Evolutionary conservation across 1,284 basidiomycete species (phyloP), one percentile per base, ranked within the genome.

Genomic region (Ustilago xerochloae): DNA sequence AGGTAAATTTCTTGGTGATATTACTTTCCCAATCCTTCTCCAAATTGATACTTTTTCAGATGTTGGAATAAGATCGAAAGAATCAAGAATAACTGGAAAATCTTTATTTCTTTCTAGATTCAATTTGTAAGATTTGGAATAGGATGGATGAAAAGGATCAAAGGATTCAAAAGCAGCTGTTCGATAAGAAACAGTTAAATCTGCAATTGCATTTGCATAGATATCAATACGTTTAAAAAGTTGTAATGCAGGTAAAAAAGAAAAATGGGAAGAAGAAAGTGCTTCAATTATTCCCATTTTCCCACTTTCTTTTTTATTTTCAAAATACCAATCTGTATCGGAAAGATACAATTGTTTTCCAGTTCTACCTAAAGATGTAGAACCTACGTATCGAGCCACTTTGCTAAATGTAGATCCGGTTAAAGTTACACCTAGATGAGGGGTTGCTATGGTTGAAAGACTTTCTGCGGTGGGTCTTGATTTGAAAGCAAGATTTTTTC

Each of bases 391-490:
- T 0, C 86, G 86, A 0, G 91, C 92, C 41, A 91, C 84, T 33
- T 91, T 85, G 1, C 90, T 89, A 89, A 87, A 43, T 29, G 82
- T 84, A 2, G 58, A 45, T 1, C 52, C 53, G 1, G 50, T 58
- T 3, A 66, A 58, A 0, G 84, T 81, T 4, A 86, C 71, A 8
- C 92, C 93, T 20, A 93, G 87, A 73, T 93, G 90, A 1, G 93
- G 93, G 0, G 93, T 93, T 2, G 93, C 92, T 56, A 94, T 86
- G 0, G 93, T 93, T 53, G 89, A 89, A 82, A 94, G 93, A 2
- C 53, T 62, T 13, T 50, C 49, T 4, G 65, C 20, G 0, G 18
- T 39, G 6, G 65, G 71, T 38, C 66, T 36, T 9, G 71, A 74
- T 13, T 55, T 47, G 35, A 74, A 74, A 35, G 29, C 3, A 24